Evolutionary conservation across 345 rosid species (phyloP).

Genomic region (Salix suchowensis): DNA sequence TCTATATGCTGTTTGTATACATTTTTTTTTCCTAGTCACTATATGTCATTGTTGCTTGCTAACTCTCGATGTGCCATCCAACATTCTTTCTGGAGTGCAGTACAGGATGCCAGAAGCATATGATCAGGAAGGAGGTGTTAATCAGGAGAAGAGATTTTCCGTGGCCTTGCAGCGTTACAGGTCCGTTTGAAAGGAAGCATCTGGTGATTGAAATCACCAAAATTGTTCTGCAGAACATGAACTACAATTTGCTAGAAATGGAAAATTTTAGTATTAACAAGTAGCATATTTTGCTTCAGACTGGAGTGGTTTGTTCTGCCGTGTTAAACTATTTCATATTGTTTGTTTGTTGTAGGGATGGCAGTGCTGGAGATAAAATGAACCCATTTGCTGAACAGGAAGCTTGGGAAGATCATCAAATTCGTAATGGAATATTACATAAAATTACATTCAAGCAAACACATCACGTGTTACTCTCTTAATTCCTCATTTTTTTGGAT

Average conservation of each 20-base stretch:
- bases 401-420: conserved; percentile 99
- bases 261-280: not conserved
- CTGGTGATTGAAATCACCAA: not conserved
- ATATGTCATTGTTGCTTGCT: not conserved
- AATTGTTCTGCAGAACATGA: not conserved
- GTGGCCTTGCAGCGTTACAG: conserved; percentile 85
- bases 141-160: conserved; percentile 92
- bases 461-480: too few species aligned
- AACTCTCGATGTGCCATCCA: conserved; percentile 6
- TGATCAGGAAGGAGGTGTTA: conserved; percentile 77
- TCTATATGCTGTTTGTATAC: not conserved
- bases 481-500: too few species aligned
- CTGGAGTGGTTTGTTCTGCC: not conserved
- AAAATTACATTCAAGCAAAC: too few species aligned
- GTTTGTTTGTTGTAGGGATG: conserved; percentile 40
- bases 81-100: conserved; percentile 38
- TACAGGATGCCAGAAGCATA: conserved; percentile 95
- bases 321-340: not conserved
- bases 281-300: not conserved
- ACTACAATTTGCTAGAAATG: conserved; percentile 13
- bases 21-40: not conserved
- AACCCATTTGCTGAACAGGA: conserved; percentile 98
- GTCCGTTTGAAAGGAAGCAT: conserved; percentile 31
- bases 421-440: conserved; percentile 40
- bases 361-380: conserved; percentile 74